A percentile compares a stretch with the other conserved stretches of the same genome.
phyloP scores from a whole-genome alignment of 768 basidiomycete genomes.

The Pulveroboletus ravenelii region DNA sequence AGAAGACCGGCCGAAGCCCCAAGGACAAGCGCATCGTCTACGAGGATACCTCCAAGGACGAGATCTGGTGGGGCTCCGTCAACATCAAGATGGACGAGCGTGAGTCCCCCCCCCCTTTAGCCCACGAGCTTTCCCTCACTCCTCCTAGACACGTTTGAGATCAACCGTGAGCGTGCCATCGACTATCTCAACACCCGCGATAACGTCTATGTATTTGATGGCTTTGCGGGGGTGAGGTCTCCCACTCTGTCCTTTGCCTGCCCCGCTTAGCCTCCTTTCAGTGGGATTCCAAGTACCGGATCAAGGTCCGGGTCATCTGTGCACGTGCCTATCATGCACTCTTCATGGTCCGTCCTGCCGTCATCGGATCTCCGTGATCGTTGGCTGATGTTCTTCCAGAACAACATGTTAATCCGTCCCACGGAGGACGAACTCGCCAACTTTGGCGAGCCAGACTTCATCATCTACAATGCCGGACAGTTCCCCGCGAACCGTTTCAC shows the following conservation, averaged over 20 bases:
- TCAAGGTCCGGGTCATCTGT: constrained; percentile 99
- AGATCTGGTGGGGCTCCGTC: constrained; percentile 99
- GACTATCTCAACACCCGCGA: constrained; percentile 98
- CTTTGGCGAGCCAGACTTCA: constrained; percentile 98
- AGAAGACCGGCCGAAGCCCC: constrained; percentile 96
- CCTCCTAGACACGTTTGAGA: constrained; percentile 87
- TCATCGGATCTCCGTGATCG: constrained; percentile 3
- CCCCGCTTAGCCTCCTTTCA: constrained; percentile 24
- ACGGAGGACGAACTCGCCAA: constrained; percentile 88
- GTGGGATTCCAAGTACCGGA: constrained; percentile 99
- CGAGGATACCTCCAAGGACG: constrained; percentile 93
- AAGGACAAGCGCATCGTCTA: constrained; percentile 99
- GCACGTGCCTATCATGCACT: constrained; percentile 97
- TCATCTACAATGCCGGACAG: constrained; percentile 99
- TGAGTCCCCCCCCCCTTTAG: constrained; percentile 37
- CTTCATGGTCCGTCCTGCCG: constrained; percentile 74
- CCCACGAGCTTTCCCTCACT: neutral
- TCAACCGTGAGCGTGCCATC: constrained; percentile 97
- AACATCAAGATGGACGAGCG: constrained; percentile 99
- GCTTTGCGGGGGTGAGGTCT: constrained; percentile 74
- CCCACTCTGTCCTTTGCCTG: neutral
- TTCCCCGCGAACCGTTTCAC: constrained; percentile 99
- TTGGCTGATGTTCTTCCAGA: constrained; percentile 39
- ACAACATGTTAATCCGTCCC: constrained; percentile 99
- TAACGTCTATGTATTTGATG: constrained; percentile 97